Evolutionary conservation across 2,329 filamentous ascomycete species (phyloP), one percentile per base, ranked within the genome.

Genomic region (Colletotrichum sp.): DNA sequence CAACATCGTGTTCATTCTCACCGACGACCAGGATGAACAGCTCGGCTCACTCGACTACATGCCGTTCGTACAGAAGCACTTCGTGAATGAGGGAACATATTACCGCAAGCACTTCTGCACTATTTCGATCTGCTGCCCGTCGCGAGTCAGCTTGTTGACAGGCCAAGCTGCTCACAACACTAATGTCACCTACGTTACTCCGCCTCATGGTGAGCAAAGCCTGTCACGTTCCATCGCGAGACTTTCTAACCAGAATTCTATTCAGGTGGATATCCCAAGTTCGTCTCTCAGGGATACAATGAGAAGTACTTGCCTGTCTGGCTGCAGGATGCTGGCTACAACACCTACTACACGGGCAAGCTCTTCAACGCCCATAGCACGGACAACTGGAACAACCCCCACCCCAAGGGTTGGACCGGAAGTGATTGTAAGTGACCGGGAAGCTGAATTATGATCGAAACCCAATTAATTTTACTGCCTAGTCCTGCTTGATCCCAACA

Each of bases 311-410:
- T 95, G 0, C 93, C 93, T 0, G 81, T 95, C 0, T 95, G 93
- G 93, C 83, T 95, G n/a, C 92, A 94, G 78, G 82, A 89, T 6
- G 90, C 90, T 0, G 93, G 93, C 0, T 95, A 95, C 80, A 90
- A 91, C 78, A 95, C 93, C 0, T 95, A 94, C 80, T 95, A 95
- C 79, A 91, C 90, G 0, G 94, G 92, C n/a, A 95, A 95, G 80
- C 86, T 95, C 6, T 93, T 93, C 84, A 95, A 95, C 78, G 87
- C 89, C 0, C 92, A 94, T 68, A 90, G 86, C 0, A 86, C 90
- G 3, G 80, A 87, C 1, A 95, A 93, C 75, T 95, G 94, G 80
- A 84, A 93, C 80, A 85, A 86, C 6, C 90, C 92, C 0, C 87
- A 84, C 57, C 87, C 90, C 0, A 87, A 86, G 1, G 93, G 92